Evolutionary conservation across 495 filamentous ascomycete genomes (phyloP).

Genomic region (Hamigera avellanea): DNA sequence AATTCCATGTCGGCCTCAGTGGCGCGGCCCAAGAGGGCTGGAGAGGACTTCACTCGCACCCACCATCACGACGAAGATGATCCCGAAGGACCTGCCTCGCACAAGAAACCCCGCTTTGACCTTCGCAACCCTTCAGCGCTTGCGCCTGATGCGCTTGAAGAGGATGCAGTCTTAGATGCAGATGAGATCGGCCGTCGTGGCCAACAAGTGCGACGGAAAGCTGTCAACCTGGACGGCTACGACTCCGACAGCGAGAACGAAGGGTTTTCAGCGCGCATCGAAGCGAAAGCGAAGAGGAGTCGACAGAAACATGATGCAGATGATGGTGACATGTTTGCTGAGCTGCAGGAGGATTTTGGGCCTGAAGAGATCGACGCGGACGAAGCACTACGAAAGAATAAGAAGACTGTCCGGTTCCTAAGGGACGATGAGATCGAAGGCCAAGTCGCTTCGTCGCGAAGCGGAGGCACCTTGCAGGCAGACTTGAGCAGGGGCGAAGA

Average conservation of each 20-base stretch:
- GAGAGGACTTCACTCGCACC: constrained; percentile 64
- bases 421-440: constrained; percentile 71
- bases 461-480: constrained; percentile 53
- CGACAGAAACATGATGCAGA: constrained; percentile 34
- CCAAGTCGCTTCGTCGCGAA: constrained; percentile 62
- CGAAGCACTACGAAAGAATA: constrained; percentile 46
- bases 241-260: constrained; percentile 92
- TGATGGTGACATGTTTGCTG: constrained; percentile 87
- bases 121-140: constrained; percentile 86
- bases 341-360: constrained; percentile 48
- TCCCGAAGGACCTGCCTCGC: constrained; percentile 30
- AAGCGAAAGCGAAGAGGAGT: constrained; percentile 42
- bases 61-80: constrained; percentile 50
- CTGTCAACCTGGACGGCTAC: constrained; percentile 92
- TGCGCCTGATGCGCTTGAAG: constrained; percentile 64
- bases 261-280: constrained; percentile 62
- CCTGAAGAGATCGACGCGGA: constrained; percentile 40
- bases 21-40: constrained; percentile 70
- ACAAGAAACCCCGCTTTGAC: constrained; percentile 91
- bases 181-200: constrained; percentile 85
- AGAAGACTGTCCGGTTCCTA: constrained; percentile 70
- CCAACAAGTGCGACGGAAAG: constrained; percentile 71
- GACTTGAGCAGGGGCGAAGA: constrained; percentile 39
- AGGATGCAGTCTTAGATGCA: constrained; percentile 72
- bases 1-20: constrained; percentile 48